phyloP scores from a whole-genome alignment of 2,329 filamentous ascomycete species.

The Sclerotinia borealis region DNA sequence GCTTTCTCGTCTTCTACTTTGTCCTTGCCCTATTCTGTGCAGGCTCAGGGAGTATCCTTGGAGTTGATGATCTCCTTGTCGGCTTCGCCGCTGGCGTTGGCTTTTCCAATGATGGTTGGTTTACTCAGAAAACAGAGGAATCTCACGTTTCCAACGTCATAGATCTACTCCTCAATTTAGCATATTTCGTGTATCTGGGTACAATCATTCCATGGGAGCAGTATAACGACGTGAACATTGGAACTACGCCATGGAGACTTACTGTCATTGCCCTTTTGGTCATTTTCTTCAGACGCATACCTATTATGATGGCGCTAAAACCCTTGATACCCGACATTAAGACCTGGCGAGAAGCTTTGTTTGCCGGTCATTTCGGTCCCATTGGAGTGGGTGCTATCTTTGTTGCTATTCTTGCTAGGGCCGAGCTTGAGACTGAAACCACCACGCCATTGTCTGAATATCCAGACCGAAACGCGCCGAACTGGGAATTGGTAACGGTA shows the following conservation, averaged over 20 bases:
- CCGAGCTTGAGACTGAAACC: constrained; percentile 71
- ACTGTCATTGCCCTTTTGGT: constrained; percentile 93
- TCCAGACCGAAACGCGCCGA: constrained; percentile 45
- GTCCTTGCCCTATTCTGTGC: constrained; percentile 90
- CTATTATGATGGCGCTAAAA: constrained; percentile 87
- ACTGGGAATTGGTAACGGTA: constrained; percentile 68
- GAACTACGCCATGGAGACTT: constrained; percentile 79
- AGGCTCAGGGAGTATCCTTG: constrained; percentile 83
- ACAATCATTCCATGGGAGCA: constrained; percentile 95
- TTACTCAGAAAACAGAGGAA: constrained; percentile 95
- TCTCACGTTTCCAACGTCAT: constrained; percentile 99
- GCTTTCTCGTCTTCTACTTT: constrained; percentile 98
- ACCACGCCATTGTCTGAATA: constrained; percentile 67
- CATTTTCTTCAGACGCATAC: constrained; percentile 91
- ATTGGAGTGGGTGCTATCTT: constrained; percentile 98
- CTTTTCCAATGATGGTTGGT: constrained; percentile 99
- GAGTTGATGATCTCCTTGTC: constrained; percentile 87
- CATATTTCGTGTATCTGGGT: constrained; percentile 96
- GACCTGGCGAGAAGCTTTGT: constrained; percentile 94
- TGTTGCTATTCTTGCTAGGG: constrained; percentile 83
- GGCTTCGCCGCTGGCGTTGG: constrained; percentile 96
- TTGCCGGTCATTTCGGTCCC: constrained; percentile 94
- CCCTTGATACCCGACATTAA: constrained; percentile 94
- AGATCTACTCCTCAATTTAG: constrained; percentile 90
- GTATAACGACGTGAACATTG: constrained; percentile 70